These are phyloP conservation scores for Aspergillus nomiae DNA, from an alignment of 2,329 filamentous ascomycete species.

Conservation along the genomic window DNA sequence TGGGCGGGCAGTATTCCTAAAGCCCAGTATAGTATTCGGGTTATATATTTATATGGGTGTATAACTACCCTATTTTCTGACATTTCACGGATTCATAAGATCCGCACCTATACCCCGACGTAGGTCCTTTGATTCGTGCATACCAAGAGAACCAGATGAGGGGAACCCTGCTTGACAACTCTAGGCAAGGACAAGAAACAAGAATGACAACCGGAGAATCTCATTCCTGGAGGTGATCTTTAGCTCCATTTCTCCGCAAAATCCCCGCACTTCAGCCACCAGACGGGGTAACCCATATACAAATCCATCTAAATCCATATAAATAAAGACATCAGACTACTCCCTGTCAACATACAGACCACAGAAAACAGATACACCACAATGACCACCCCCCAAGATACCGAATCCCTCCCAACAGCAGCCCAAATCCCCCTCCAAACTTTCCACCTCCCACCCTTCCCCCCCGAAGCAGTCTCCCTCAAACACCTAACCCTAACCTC, in stretches of 20 bases:
- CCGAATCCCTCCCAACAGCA: background rate
- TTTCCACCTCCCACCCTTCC: background rate
- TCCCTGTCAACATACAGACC: too few relatives aligned
- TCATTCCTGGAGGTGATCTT: background rate
- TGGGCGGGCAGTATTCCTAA: background rate
- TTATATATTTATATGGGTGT: background rate
- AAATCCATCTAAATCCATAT: too few relatives aligned
- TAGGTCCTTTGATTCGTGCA: background rate
- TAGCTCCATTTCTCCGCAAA: background rate
- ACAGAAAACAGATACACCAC: too few relatives aligned
- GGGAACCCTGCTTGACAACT: background rate
- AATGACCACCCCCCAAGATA: background rate
- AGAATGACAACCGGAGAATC: background rate
- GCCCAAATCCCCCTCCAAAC: constrained; percentile 1
- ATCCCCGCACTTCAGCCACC: background rate
- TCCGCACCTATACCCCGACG: background rate
- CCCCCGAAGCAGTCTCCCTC: background rate
- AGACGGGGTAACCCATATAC: background rate
- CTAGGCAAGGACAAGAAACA: background rate
- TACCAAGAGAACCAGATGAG: background rate
- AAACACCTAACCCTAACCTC: constrained; percentile 1
- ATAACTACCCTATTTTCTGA: background rate
- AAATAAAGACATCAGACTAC: too few relatives aligned
- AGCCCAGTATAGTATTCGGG: background rate
- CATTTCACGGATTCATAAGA: background rate